A percentile compares a stretch with the other conserved stretches of the same genome.
Evolutionary conservation across 495 filamentous ascomycete species (phyloP).

Genomic region (Wilcoxina mikolae): DNA sequence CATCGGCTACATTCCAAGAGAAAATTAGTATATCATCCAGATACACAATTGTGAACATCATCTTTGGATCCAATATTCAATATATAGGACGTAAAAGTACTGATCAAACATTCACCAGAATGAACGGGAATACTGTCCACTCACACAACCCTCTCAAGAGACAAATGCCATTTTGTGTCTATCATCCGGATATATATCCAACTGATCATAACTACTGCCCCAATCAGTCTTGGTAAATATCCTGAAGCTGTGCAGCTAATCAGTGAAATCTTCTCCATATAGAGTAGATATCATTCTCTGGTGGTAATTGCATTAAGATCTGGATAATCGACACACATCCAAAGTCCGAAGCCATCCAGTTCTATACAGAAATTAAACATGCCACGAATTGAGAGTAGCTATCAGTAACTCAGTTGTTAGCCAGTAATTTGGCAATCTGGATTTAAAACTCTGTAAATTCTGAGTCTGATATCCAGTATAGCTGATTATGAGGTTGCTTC

Average conservation of each 20-base stretch:
- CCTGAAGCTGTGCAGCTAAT: slow-evolving; percentile 22
- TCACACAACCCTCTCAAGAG: background rate
- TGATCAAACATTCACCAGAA: background rate
- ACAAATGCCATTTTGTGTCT: background rate
- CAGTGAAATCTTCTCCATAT: slow-evolving; percentile 33
- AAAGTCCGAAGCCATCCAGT: slow-evolving; percentile 8
- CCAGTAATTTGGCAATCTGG: background rate
- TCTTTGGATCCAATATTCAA: background rate
- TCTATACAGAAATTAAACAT: background rate
- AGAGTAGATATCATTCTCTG: no score
- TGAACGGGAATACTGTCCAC: background rate
- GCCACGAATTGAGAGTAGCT: slow-evolving; percentile 9
- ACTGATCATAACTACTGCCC: background rate
- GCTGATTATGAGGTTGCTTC: background rate
- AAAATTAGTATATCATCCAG: slow-evolving; percentile 29
- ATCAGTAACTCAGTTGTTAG: background rate
- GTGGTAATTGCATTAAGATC: no score
- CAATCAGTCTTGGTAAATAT: slow-evolving; percentile 36
- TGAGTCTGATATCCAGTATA: background rate
- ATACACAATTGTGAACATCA: slow-evolving; percentile 10
- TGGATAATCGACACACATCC: slow-evolving; percentile 36
- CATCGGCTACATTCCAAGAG: slow-evolving; percentile 13
- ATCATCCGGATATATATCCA: background rate
- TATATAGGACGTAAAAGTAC: background rate
- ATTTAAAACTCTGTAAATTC: background rate